Base-by-base conservation (phyloP, 2,329 filamentous ascomycete species). In the Ambrosiella xylebori region DNA sequence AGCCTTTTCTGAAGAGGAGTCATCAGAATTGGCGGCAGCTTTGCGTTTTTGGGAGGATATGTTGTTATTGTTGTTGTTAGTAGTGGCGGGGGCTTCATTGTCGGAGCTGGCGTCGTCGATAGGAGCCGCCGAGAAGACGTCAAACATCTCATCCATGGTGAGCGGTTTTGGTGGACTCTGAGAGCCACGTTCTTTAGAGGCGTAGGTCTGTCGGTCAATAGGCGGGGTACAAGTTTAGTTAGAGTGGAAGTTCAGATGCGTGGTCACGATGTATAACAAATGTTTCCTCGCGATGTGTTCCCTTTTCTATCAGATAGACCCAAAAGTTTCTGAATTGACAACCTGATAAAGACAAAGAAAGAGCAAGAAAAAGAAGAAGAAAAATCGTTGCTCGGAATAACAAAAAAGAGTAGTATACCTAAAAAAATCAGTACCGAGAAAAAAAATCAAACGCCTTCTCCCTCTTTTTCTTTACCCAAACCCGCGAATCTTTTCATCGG, bases 131-230 rank as follows among this genome's bases (percentile, higher is more conserved):
- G 86, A 82, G 66, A 93, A 91, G 59, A 89, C 85, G 65, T 87
- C 82, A 65, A 93, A 93, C 64, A 93, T 76, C 61, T 89, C 85
- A 71, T 89, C 84, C 83, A 86, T 88, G 41, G 19, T 40, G 44
- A 37, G 15, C 38, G 13, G 12, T 50, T 27, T n/a, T 36, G 35
- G 44, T 27, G 17, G 12, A 27, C 50, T 15, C n/a, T 6, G 40
- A 35, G 35, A 54, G 40, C n/a, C 17, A 50, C 47, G 57, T 41
- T 8, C 15, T 37, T n/a, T 27, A 6, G 17, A 19, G 39, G 44
- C 5, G 37, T 52, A 37, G 17, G 27, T 3, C 35, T 38, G n/a
- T 36, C 17, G 36, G 53, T 36, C 35, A 19, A 11, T 17, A 17
- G 39, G n/a, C 13, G n/a, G n/a, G 19, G 19, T 27, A 27, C 27